Conservation (phyloP, 768 basidiomycete species). For the Phaeolepiota aurea region DNA sequence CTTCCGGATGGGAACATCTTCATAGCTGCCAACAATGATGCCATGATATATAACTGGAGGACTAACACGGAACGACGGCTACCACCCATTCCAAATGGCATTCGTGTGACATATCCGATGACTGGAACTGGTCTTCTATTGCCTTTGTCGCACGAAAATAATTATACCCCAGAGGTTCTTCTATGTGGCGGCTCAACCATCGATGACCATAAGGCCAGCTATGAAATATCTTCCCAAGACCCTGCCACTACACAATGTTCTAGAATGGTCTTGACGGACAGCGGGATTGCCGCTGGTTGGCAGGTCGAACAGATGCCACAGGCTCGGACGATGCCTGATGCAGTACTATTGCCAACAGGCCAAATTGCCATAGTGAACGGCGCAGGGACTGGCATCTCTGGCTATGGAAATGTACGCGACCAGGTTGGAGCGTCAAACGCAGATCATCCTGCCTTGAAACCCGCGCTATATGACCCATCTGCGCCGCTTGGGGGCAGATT, state of each 20-base stretch:
- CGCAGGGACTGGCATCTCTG: slow-evolving; percentile 28
- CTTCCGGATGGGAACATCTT: slow-evolving; percentile 67
- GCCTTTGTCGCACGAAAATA: slow-evolving; percentile 53
- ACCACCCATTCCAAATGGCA: slow-evolving; percentile 65
- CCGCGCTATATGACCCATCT: slow-evolving; percentile 38
- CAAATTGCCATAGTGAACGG: slow-evolving; percentile 34
- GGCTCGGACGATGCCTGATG: slow-evolving; percentile 37
- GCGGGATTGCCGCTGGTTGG: slow-evolving; percentile 65
- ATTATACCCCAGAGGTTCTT: slow-evolving; percentile 61
- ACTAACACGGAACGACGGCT: slow-evolving; percentile 51
- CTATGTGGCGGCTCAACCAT: slow-evolving; percentile 72
- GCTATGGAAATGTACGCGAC: slow-evolving; percentile 10
- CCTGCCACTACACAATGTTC: slow-evolving; percentile 68
- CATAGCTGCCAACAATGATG: slow-evolving; percentile 71
- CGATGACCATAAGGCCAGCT: slow-evolving; percentile 50
- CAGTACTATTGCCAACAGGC: slow-evolving; percentile 30
- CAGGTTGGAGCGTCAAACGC: slow-evolving; percentile 15
- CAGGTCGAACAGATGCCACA: slow-evolving; percentile 67
- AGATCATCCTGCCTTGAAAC: slow-evolving; percentile 22
- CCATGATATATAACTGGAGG: slow-evolving; percentile 75
- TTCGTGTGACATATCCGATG: slow-evolving; percentile 82
- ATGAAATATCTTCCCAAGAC: slow-evolving; percentile 63
- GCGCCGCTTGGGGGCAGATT: slow-evolving; percentile 30
- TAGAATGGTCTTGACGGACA: slow-evolving; percentile 55
- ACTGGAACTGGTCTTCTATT: slow-evolving; percentile 67